phyloP scores from a whole-genome alignment of 148 eudicot genomes.

The Amaranthus palmeri region DNA sequence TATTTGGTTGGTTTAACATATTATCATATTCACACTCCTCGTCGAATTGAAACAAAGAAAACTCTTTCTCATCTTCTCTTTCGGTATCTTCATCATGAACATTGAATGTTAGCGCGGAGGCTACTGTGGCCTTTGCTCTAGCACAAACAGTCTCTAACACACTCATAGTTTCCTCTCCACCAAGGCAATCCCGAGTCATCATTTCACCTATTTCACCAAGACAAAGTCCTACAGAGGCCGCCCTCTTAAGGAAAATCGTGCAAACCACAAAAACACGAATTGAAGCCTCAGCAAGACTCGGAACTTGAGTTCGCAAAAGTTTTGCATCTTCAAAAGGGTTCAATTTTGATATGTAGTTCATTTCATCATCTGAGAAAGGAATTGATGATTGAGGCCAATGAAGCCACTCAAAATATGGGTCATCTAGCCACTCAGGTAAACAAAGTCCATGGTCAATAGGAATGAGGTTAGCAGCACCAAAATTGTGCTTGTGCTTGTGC shows the following conservation, averaged over 20 bases:
- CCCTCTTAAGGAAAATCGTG: constrained; percentile 67
- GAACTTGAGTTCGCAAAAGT: constrained; percentile 56
- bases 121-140: constrained; percentile 40
- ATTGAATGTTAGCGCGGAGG: constrained; percentile 2
- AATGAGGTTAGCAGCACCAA: constrained; percentile 54
- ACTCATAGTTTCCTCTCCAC: constrained; percentile 64
- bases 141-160: constrained; percentile 57
- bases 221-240: constrained; percentile 57
- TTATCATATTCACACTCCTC: constrained; percentile 30
- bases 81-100: constrained; percentile 3
- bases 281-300: constrained; percentile 63
- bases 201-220: constrained; percentile 87
- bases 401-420: constrained; percentile 96
- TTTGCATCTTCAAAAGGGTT: constrained; percentile 74
- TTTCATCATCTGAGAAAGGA: constrained; percentile 75
- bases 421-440: constrained; percentile 85
- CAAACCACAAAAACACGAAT: constrained; percentile 78
- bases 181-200: constrained; percentile 77
- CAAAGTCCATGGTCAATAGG: constrained; percentile 97
- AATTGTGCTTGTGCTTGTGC: constrained; percentile 27
- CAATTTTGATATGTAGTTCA: constrained; percentile 61
- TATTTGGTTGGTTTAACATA: constrained; percentile 15
- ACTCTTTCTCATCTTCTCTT: constrained; percentile 23
- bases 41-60: constrained; percentile 43
- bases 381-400: constrained; percentile 97